Base-by-base conservation (phyloP, 495 filamentous ascomycete genomes). In the Baudoinia panamericana region DNA sequence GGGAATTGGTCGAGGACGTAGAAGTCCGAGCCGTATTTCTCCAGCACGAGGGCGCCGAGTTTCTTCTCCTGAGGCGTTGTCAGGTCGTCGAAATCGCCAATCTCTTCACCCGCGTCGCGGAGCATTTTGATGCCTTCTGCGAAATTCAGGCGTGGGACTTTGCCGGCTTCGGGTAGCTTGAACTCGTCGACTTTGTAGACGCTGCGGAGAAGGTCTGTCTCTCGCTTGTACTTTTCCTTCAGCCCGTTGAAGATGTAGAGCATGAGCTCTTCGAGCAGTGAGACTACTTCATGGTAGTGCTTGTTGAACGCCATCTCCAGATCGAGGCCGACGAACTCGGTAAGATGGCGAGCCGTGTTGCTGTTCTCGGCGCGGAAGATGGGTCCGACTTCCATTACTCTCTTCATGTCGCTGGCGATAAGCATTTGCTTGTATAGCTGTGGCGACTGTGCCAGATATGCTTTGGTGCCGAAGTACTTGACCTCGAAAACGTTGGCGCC, bases 1-100 rank as follows among this genome's bases (percentile, higher is more conserved):
- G 86, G 86, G 71, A 84, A 94, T 64, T 92, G 81, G 67, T 93
- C 84, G 43, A 94, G 68, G 5, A 85, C 76, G 64, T 85, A 93
- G 70, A 93, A 93, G 63, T 94, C 86, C 47, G 82, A 85, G 56
- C 73, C 68, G 70, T 80, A 85, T 62, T 87, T 93, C 39, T 79
- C 71, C 41, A 77, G 76, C 43, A 93, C 72, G 30, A 93, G 70
- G n/a, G 70, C 72, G 41, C 86, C 86, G n/a, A 93, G 74, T 18
- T 78, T 80, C 64, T 90, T 90, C 60, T 93, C 86, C 63, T 92
- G 80, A 0, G 84, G 70, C 0, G 84, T 93, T 58, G 56, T 62
- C 60, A 93, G 82, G 52, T 85, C 80, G 50, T 90, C 84, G 50
- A 82, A 75, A 48, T 79, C 68, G 34, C 66, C 64, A 51, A 66